phyloP scores from a whole-genome alignment of 139 green algal genomes.

The Chlamydomonas incerta region DNA sequence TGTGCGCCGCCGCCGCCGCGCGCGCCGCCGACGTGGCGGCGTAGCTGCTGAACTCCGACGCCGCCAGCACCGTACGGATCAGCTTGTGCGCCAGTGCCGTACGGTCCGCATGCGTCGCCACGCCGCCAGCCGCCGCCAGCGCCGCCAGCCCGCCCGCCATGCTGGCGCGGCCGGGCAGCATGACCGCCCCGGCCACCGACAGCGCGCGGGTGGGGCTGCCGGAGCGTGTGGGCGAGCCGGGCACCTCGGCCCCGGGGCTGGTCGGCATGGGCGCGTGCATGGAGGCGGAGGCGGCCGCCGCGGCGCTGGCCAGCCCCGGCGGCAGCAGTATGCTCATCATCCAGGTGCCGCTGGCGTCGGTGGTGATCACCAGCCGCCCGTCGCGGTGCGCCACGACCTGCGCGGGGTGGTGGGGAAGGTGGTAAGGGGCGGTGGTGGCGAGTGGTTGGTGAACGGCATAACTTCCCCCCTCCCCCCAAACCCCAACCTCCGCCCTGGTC shows the following conservation, averaged over 20 bases:
- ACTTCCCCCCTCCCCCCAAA: background rate
- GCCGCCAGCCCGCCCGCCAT: background rate
- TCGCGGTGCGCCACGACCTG: constrained; percentile 37
- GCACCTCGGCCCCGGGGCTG: background rate
- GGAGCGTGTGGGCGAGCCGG: background rate
- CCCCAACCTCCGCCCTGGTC: background rate
- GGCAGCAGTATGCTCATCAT: constrained; percentile 52
- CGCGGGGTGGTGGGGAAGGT: background rate
- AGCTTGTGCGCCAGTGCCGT: constrained; percentile 16
- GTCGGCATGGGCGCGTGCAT: background rate
- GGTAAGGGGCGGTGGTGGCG: background rate
- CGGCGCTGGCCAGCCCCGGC: background rate
- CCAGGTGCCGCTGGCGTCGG: constrained; percentile 48
- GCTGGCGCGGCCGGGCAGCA: background rate
- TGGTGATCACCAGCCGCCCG: constrained; percentile 41
- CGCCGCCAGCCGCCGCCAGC: too few relatives aligned
- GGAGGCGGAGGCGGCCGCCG: background rate
- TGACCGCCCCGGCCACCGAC: background rate
- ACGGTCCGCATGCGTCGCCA: background rate
- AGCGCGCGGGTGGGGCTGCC: background rate
- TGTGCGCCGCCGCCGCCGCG: background rate
- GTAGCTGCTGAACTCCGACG: background rate
- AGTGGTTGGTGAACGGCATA: background rate
- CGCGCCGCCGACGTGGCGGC: background rate
- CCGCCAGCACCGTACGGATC: background rate